phyloP scores from a whole-genome alignment of 2,329 filamentous ascomycete species.

The Lachnellula suecica region DNA sequence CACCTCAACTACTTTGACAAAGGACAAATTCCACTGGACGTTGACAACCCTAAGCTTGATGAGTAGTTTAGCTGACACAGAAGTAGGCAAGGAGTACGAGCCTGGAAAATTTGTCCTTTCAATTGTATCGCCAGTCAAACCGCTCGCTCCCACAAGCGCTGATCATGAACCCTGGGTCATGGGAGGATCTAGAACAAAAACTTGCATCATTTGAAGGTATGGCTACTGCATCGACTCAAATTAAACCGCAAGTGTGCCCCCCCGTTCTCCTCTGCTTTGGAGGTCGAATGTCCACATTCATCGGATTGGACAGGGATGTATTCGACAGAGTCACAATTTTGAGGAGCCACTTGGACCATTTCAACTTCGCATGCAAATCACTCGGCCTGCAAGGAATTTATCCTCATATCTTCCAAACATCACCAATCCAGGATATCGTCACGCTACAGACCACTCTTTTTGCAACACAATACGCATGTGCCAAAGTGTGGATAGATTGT shows the following conservation, averaged over 20 bases:
- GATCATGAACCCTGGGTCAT: slow-evolving; percentile 29
- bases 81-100: slow-evolving; percentile 6
- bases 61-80: slow-evolving; percentile 7
- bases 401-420: slow-evolving; percentile 11
- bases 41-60: too few species aligned
- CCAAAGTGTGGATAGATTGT: slow-evolving; percentile 18
- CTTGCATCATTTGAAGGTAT: slow-evolving; percentile 9
- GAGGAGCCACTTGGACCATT: not conserved
- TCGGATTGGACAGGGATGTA: too few species aligned
- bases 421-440: slow-evolving; percentile 7
- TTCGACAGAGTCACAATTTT: not conserved
- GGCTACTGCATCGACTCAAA: not conserved
- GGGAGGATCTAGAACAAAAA: slow-evolving; percentile 27
- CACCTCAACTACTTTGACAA: too few species aligned
- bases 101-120: slow-evolving; percentile 34
- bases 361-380: not conserved
- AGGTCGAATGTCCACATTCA: too few species aligned
- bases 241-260: too few species aligned
- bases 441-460: slow-evolving; percentile 14
- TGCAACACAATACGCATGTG: slow-evolving; percentile 17
- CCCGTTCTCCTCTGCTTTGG: too few species aligned
- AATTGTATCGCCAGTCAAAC: slow-evolving; percentile 33
- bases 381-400: slow-evolving; percentile 1
- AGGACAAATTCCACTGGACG: too few species aligned
- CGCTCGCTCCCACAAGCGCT: slow-evolving; percentile 21